Conservation (phyloP, 2,329 filamentous ascomycete genomes). For the Monilinia fructicola region DNA sequence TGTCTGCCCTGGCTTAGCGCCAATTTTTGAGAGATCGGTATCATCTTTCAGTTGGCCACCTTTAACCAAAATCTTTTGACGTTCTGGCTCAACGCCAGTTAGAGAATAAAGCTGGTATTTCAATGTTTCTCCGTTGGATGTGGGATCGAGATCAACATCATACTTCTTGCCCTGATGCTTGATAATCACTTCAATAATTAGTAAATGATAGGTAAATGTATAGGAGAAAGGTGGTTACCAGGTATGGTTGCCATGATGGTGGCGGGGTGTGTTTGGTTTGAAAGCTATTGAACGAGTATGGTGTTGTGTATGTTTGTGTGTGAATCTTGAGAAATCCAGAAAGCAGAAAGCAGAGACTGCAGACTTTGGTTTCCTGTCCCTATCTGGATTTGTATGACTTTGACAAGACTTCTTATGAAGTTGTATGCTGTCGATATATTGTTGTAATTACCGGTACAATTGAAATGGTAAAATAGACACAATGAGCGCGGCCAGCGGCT, state of each 20-base stretch:
- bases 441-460: not conserved
- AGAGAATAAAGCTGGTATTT: conserved; percentile 95
- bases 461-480: conserved; percentile 20
- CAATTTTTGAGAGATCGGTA: conserved; percentile 77
- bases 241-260: conserved; percentile 40
- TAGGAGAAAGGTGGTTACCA: conserved; percentile 31
- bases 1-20: conserved; percentile 78
- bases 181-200: conserved; percentile 66
- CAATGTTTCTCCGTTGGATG: conserved; percentile 84
- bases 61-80: conserved; percentile 94
- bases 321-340: not conserved
- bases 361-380: conserved; percentile 2
- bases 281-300: not conserved
- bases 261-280: conserved; percentile 24
- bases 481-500: conserved; percentile 7
- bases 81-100: conserved; percentile 91
- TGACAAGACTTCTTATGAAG: conserved; percentile 5
- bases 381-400: not conserved
- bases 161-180: conserved; percentile 96
- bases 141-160: conserved; percentile 85
- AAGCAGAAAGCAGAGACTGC: not conserved
- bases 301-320: not conserved
- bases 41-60: conserved; percentile 95
- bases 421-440: not conserved
- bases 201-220: conserved; percentile 12